A percentile compares a stretch with the other conserved stretches of the same genome.
These are phyloP conservation scores for Chrysoporthe puriensis DNA, from an alignment of 2,329 filamentous ascomycete species.

Conservation along the genomic window DNA sequence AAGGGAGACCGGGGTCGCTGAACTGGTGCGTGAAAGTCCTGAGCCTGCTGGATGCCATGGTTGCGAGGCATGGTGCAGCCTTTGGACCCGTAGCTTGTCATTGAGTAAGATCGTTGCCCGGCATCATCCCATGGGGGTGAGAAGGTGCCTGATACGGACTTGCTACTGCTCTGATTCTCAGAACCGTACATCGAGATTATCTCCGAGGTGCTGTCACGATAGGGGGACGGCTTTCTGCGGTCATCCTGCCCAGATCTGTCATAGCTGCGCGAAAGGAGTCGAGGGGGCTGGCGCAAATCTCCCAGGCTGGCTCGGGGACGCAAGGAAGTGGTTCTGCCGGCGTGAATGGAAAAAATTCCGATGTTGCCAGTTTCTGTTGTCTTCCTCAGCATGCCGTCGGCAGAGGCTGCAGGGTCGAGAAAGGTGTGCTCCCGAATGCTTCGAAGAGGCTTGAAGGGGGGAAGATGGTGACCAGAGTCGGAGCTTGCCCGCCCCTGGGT, in stretches of 20 bases:
- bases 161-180: constrained; percentile 44
- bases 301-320: constrained; percentile 37
- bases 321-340: constrained; percentile 48
- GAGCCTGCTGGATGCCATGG: constrained; percentile 39
- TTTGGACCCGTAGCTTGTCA: constrained; percentile 54
- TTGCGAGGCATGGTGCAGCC: constrained; percentile 13
- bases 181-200: constrained; percentile 60
- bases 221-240: constrained; percentile 50
- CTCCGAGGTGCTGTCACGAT: constrained; percentile 57
- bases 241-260: constrained; percentile 45
- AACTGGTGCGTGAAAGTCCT: constrained; percentile 9
- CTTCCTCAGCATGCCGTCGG: constrained; percentile 69
- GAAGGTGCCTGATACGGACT: constrained; percentile 47
- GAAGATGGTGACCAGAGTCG: constrained; percentile 17
- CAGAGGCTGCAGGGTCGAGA: constrained; percentile 54
- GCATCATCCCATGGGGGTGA: constrained; percentile 48
- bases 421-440: constrained; percentile 48
- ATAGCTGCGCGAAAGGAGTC: constrained; percentile 37
- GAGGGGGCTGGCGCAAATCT: constrained; percentile 36
- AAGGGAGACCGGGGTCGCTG: constrained; percentile 60
- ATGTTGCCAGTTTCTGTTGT: constrained; percentile 70
- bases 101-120: constrained; percentile 56
- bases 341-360: constrained; percentile 63
- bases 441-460: constrained; percentile 45
- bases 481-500: constrained; percentile 34